Evolutionary conservation across 805 yeast species (phyloP).

Genomic region (Clavispora asparagi): DNA sequence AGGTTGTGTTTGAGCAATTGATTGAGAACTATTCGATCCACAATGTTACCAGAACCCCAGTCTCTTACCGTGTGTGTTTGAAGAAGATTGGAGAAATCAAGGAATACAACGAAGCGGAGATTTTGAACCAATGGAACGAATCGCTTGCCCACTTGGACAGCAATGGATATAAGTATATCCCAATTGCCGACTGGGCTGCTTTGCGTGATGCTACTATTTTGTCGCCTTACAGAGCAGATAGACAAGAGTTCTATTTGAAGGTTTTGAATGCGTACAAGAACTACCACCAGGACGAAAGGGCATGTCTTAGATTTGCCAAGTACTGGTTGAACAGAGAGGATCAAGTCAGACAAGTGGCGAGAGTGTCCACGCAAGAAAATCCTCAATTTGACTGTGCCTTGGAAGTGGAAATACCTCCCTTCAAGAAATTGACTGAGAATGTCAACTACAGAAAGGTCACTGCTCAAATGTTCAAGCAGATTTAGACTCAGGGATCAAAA

Average conservation of each 20-base stretch:
- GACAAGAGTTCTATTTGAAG: conserved; percentile 23
- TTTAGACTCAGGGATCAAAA: background rate
- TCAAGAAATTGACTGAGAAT: conserved; percentile 22
- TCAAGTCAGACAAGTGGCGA: conserved; percentile 16
- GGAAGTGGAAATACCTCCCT: conserved; percentile 19
- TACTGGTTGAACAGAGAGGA: conserved; percentile 27
- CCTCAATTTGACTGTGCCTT: conserved; percentile 13
- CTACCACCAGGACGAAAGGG: conserved; percentile 34
- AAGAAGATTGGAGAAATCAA: conserved; percentile 67
- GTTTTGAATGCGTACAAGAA: conserved; percentile 22
- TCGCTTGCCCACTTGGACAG: conserved; percentile 43
- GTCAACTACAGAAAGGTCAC: conserved; percentile 24
- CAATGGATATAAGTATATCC: conserved; percentile 57
- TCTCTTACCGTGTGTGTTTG: conserved; percentile 65
- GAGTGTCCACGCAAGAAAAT: conserved; percentile 18
- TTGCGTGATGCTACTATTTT: conserved; percentile 69
- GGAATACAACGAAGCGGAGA: conserved; percentile 44
- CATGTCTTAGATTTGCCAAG: conserved; percentile 25
- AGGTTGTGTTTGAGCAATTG: conserved; percentile 59
- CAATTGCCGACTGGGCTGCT: conserved; percentile 83
- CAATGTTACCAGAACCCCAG: conserved; percentile 56
- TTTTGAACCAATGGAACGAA: conserved; percentile 53
- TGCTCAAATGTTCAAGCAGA: conserved; percentile 9
- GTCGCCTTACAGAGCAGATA: conserved; percentile 36
- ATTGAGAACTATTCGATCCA: conserved; percentile 55